These are phyloP conservation scores for Phragmites australis DNA, from an alignment of 176 grass and related monocot species.

Conservation along the genomic window DNA sequence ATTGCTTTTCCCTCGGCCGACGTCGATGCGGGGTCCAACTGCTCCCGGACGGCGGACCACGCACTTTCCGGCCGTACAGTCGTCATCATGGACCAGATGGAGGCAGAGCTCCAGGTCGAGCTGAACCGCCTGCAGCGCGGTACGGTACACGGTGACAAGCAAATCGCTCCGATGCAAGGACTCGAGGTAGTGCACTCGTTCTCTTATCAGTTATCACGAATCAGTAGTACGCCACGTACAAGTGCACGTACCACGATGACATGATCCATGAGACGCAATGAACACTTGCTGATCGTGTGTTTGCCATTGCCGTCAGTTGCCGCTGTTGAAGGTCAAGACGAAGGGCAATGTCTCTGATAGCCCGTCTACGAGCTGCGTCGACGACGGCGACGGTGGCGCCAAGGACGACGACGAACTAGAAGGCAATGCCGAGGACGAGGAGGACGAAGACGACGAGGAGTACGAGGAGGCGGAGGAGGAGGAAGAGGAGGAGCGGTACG, in stretches of 20 bases:
- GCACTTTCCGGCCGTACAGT: slow-evolving; percentile 6
- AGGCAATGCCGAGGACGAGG: neutral
- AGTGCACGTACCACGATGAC: neutral
- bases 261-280: neutral
- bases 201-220: neutral
- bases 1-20: slow-evolving; percentile 33
- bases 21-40: slow-evolving; percentile 44
- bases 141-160: slow-evolving; percentile 3
- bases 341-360: slow-evolving; percentile 17
- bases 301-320: neutral
- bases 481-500: neutral
- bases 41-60: slow-evolving; percentile 24
- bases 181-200: slow-evolving; percentile 33
- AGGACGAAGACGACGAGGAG: neutral
- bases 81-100: slow-evolving; percentile 55
- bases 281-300: neutral
- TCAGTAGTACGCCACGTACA: neutral
- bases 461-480: slow-evolving; percentile 19
- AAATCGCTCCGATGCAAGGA: slow-evolving; percentile 2
- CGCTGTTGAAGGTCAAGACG: slow-evolving; percentile 39
- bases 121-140: slow-evolving; percentile 47
- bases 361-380: slow-evolving; percentile 42
- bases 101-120: slow-evolving; percentile 74
- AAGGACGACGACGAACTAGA: neutral
- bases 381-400: slow-evolving; percentile 1